Evolutionary conservation across 768 basidiomycete species (phyloP).

Genomic region (Holtermannia corniformis): DNA sequence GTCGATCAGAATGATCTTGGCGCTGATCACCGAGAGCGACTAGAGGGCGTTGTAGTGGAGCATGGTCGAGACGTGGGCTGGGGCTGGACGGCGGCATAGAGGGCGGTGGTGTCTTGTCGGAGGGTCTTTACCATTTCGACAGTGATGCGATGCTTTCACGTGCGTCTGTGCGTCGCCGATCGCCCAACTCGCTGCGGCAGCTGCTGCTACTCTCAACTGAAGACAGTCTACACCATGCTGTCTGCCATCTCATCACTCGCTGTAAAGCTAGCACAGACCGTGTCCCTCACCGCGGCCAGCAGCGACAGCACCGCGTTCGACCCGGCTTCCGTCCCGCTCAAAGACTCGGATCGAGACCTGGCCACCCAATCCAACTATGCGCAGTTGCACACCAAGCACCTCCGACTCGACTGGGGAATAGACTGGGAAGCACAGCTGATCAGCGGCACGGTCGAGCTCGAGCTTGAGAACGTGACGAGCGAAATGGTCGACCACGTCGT

Average conservation of each 20-base stretch:
- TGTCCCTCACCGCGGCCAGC: not conserved
- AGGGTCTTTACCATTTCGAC: too few species aligned
- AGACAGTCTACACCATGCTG: not conserved
- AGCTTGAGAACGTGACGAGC: constrained; percentile 48
- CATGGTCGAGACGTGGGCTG: too few species aligned
- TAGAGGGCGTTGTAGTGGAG: too few species aligned
- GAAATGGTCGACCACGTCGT: constrained; percentile 44
- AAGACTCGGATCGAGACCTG: constrained; percentile 17
- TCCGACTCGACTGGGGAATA: constrained; percentile 66
- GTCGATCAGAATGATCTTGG: constrained; percentile 65
- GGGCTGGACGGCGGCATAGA: too few species aligned
- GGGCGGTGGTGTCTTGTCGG: too few species aligned
- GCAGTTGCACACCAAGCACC: constrained; percentile 56
- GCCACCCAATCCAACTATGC: constrained; percentile 74
- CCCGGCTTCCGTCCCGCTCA: constrained; percentile 46
- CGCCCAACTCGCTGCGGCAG: not conserved
- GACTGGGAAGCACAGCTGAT: constrained; percentile 60
- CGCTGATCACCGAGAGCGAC: constrained; percentile 55
- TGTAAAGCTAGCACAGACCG: not conserved
- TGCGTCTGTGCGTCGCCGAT: not conserved
- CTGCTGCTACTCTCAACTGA: not conserved
- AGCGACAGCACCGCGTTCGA: not conserved
- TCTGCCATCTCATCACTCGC: not conserved
- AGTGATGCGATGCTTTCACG: not conserved
- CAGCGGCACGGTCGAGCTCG: constrained; percentile 58